Base-by-base conservation (phyloP, 2,329 filamentous ascomycete genomes). In the Pyrenochaeta sp. region DNA sequence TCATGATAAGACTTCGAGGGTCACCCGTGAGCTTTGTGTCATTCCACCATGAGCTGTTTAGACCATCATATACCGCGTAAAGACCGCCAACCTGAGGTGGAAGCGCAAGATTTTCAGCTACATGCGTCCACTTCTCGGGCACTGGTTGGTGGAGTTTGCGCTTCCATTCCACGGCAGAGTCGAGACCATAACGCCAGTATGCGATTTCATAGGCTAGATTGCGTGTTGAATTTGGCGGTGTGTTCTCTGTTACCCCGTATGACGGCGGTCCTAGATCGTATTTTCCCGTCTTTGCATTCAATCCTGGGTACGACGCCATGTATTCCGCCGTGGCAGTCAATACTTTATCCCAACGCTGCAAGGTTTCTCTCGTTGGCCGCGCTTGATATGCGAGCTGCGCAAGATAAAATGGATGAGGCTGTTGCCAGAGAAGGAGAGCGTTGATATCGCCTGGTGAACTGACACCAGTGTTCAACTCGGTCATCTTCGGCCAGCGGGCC, bases 361-460 rank as follows among this genome's bases (percentile, higher is more conserved):
- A 65, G 0, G 79, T 83, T 1, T 74, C 66, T 5, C 67, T 51
- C 11, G 71, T 75, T 1, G 81, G 78, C 29, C 73, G 76, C 0
- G 76, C 75, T 36, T 80, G 76, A 61, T 81, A 85, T 61, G 83
- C 81, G 1, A 81, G 62, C 64, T 85, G 83, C 0, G 84, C 85
- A 56, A 87, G 82, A 62, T 84, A 84, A 74, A 86, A 81, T 0
- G 81, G 76, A 64, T 87, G 85, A 10, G 84, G 84, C 20, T 68
- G 84, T 58, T 87, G 85, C 85, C 85, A 87, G 50, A 86, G 81
- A 0, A 87, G 74, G 2, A 87, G 69, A 2, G 80, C 81, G 61
- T 87, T 87, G 62, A 87, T 85, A 53, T 84, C 82, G 2, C 85
- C 85, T 0, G 84, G 84, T 1, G 83, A 81, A 39, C 78, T 82